Conservation (phyloP, 2,329 filamentous ascomycete species). For the Atkinsonella texensis region DNA sequence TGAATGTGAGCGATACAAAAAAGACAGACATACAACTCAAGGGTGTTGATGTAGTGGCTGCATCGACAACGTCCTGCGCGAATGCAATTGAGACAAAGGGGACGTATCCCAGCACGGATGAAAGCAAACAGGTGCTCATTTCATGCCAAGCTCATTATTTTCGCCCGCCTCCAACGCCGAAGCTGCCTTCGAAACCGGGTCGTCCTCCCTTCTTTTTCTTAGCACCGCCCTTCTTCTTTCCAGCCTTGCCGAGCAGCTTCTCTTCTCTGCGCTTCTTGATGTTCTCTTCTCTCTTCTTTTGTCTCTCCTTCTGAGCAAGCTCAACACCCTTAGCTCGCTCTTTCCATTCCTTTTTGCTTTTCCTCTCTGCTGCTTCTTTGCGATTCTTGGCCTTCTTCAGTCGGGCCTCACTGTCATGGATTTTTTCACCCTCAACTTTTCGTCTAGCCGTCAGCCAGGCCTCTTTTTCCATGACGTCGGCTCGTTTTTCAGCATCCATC, state of each 20-base stretch:
- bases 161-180: constrained; percentile 43
- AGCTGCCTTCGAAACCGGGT: constrained; percentile 58
- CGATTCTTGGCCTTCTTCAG: constrained; percentile 93
- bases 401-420: constrained; percentile 73
- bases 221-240: constrained; percentile 41
- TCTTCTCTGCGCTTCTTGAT: constrained; percentile 62
- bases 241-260: constrained; percentile 47
- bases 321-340: constrained; percentile 61
- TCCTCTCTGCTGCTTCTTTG: constrained; percentile 80
- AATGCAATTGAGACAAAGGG: background rate
- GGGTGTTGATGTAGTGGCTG: background rate
- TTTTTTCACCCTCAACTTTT: constrained; percentile 77
- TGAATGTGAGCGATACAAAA: background rate
- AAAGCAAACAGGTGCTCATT: background rate
- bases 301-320: constrained; percentile 65
- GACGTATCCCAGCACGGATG: background rate
- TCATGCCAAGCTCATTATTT: constrained; percentile 21
- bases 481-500: constrained; percentile 69
- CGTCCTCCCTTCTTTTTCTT: constrained; percentile 39
- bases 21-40: background rate
- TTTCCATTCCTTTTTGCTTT: constrained; percentile 81
- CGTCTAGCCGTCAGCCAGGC: constrained; percentile 85
- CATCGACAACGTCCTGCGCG: background rate
- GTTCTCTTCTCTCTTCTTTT: constrained; percentile 74
- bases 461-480: constrained; percentile 86